Evolutionary conservation across 2,329 filamentous ascomycete genomes (phyloP), one percentile per base, ranked within the genome.

Genomic region (Aspergillus sp.): DNA sequence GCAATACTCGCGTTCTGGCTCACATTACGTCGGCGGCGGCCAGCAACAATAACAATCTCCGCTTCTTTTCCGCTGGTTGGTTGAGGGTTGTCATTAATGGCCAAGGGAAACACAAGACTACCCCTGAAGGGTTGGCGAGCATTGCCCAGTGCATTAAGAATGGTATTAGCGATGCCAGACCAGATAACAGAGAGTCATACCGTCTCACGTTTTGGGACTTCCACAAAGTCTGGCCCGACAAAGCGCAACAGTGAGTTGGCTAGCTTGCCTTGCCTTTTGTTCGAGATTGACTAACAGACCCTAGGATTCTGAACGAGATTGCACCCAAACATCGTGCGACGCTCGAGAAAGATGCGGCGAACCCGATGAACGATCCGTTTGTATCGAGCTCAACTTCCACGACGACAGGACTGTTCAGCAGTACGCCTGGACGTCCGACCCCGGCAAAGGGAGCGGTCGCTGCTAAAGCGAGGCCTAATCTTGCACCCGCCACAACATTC

Each of bases 1-100:
- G 93, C 75, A 93, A 84, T 61, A 79, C 82, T 59, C 88, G 92
- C 27, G 82, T 97, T 61, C 84, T 97, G 81, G 90, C 96, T 72
- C 93, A 98, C 68, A 80, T 98, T 48, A 90, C 87, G 79, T 78
- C 80, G 54, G 93, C 93, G 23, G 89, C 85, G 8, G n/a, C 61
- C 89, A 96, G 71, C 93, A 99, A 78, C 98, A 98, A 97, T 69
- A 88, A 93, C 2, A 90, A 95, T 69, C 89, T 93, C 15, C 86
- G 95, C 60, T 85, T 85, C 1, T 96, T 88, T 73, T 89, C 88
- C 2, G 82, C 89, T 2, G 87, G 84, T 7, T 99, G 95, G 95
- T 77, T 98, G 31, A 90, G 88, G 74, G 96, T 89, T 1, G 75
- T 98, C 19, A 77, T 99, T 40, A 87, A 83, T 64, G 90, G 91